Base-by-base conservation (phyloP, 805 yeast species). In the Starmerella apicola region DNA sequence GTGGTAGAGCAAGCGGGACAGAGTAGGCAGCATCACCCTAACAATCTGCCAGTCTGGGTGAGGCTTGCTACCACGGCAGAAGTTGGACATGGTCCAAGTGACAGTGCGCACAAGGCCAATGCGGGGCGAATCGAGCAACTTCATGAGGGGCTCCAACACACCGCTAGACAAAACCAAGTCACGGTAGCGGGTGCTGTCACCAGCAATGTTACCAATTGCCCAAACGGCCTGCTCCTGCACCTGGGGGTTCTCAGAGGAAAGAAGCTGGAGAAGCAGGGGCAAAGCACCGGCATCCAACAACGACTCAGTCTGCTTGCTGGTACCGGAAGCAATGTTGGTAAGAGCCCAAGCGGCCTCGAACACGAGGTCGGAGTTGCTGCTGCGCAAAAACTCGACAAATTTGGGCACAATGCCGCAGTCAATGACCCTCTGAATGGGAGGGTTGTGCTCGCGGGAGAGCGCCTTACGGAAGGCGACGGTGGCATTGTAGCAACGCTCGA, bases 321-420 rank as follows among this genome's bases (percentile, higher is more conserved):
- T 68, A 48, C 98, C 98, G 3, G 95, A 83, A 18, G 97, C 97
- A 60, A 91, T 88, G 60, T 91, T 91, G 37, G 98, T 91, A 52
- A 91, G 72, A n/a, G 97, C 97, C 98, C 98, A 91, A 7, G 98
- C 96, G 10, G 97, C 95, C 67, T 91, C 98, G 54, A 91, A 74
- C 64, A 88, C 97, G 53, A 91, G 70, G 70, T 81, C 75, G 54
- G 82, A 85, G 51, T 82, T 85, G 39, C 73, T 68, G 43, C 71
- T 69, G 44, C 68, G 66, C 85, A 91, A 80, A 53, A 86, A 84
- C 52, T 73, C 77, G 40, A 91, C 95, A 59, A 91, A 72, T 39
- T 78, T 77, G 43, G 96, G 94, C 39, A 91, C 91, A 25, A 88
- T 95, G 34, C 97, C 97, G 39, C 86, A 71, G 58, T 82, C 81